These are phyloP conservation scores for Fusarium napiforme DNA, from an alignment of 2,329 filamentous ascomycete genomes.

Conservation along the genomic window DNA sequence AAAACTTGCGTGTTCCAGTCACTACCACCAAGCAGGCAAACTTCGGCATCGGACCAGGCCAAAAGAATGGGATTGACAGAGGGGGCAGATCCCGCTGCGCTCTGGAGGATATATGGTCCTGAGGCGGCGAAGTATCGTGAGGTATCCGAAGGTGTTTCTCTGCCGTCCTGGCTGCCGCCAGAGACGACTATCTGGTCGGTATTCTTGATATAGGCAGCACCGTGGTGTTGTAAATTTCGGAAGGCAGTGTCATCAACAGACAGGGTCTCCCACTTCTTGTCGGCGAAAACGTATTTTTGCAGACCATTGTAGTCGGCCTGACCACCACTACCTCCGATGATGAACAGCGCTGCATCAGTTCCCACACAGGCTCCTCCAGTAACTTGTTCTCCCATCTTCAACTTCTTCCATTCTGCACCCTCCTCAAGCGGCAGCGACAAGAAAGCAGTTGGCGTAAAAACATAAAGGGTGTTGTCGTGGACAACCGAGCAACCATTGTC, in stretches of 20 bases:
- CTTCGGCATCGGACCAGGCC: conserved; percentile 76
- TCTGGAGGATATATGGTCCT: conserved; percentile 70
- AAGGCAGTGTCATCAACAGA: conserved; percentile 47
- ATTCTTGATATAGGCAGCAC: conserved; percentile 76
- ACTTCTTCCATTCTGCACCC: conserved; percentile 76
- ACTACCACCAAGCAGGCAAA: conserved; percentile 79
- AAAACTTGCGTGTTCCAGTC: conserved; percentile 72
- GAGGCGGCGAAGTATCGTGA: conserved; percentile 79
- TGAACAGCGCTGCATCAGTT: conserved; percentile 76
- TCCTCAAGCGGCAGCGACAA: conserved; percentile 75
- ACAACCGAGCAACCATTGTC: conserved; percentile 85
- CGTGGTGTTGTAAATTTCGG: conserved; percentile 77
- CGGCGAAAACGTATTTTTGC: conserved; percentile 71
- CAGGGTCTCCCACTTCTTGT: conserved; percentile 63
- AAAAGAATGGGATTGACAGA: conserved; percentile 77
- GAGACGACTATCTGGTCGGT: conserved; percentile 82
- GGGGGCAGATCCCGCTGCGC: conserved; percentile 68
- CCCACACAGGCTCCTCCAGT: conserved; percentile 82
- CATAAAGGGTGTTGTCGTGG: conserved; percentile 84
- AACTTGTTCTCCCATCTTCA: conserved; percentile 75
- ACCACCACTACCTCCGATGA: conserved; percentile 77
- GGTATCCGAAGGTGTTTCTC: conserved; percentile 69
- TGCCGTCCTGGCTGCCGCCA: conserved; percentile 75
- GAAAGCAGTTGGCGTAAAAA: conserved; percentile 80
- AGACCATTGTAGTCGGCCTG: conserved; percentile 75